Conservation (phyloP, 306 rosid genomes). For the Cucumis cinereus region DNA sequence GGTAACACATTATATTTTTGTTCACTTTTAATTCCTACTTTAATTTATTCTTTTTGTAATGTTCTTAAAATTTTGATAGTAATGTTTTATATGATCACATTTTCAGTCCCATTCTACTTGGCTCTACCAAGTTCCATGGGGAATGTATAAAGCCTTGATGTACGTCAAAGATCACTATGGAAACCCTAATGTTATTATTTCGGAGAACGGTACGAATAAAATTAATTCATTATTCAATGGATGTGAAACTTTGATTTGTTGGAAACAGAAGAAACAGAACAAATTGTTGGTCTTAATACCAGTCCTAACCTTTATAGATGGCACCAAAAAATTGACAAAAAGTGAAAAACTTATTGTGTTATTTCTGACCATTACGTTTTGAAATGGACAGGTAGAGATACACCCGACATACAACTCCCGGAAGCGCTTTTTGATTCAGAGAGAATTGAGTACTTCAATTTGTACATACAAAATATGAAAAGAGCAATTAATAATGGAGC, state of each 20-base stretch:
- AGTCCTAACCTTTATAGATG: too few species aligned
- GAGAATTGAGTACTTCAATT: slow-evolving; percentile 51
- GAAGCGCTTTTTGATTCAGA: slow-evolving; percentile 52
- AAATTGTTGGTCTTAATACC: too few species aligned
- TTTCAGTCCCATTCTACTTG: slow-evolving; percentile 58
- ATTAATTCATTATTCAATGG: too few species aligned
- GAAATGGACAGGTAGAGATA: slow-evolving; percentile 51
- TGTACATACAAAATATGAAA: slow-evolving; percentile 52
- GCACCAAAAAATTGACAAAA: too few species aligned
- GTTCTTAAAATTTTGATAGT: not conserved
- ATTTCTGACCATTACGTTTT: too few species aligned
- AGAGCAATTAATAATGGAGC: slow-evolving; percentile 66
- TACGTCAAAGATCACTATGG: slow-evolving; percentile 66
- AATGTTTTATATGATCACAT: not conserved
- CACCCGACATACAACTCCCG: slow-evolving; percentile 48
- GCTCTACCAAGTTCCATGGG: slow-evolving; percentile 97
- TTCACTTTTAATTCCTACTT: not conserved
- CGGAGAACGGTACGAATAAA: slow-evolving; percentile 53
- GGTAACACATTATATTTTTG: slow-evolving; percentile 22
- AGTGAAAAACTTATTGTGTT: too few species aligned
- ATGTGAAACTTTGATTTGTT: too few species aligned
- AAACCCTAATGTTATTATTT: slow-evolving; percentile 60
- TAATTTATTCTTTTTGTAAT: not conserved
- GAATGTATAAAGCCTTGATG: slow-evolving; percentile 60
- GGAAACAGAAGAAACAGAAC: too few species aligned